Conservation (phyloP, 768 basidiomycete genomes). For the Paxillus ammoniavirescens region DNA sequence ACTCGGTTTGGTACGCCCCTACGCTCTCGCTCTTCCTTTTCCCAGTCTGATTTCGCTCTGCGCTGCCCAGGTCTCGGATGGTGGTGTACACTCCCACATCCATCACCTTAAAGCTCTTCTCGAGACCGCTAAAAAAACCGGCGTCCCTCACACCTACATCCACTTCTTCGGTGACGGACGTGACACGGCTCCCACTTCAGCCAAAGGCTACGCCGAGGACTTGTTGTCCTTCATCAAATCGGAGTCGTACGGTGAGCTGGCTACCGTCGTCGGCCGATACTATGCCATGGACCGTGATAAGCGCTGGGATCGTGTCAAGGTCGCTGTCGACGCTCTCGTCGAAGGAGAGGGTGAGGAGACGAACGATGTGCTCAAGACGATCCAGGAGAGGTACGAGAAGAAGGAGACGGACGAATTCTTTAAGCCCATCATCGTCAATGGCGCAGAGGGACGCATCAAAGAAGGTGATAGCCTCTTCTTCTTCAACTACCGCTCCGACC, state of each 20-base stretch:
- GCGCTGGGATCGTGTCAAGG: slow-evolving; percentile 92
- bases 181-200: slow-evolving; percentile 87
- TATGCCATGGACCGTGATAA: slow-evolving; percentile 98
- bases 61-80: slow-evolving; percentile 73
- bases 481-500: slow-evolving; percentile 97
- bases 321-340: slow-evolving; percentile 84
- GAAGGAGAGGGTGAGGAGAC: slow-evolving; percentile 63
- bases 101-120: slow-evolving; percentile 86
- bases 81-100: slow-evolving; percentile 97
- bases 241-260: slow-evolving; percentile 75
- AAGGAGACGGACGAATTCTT: slow-evolving; percentile 94
- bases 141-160: slow-evolving; percentile 82
- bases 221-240: slow-evolving; percentile 76
- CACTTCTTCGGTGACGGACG: slow-evolving; percentile 96
- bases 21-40: slow-evolving; percentile 1
- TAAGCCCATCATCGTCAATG: slow-evolving; percentile 89
- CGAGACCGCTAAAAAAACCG: slow-evolving; percentile 83
- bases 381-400: slow-evolving; percentile 75
- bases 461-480: slow-evolving; percentile 89
- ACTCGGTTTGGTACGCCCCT: slow-evolving; percentile 69
- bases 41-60: not conserved
- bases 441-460: slow-evolving; percentile 76
- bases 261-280: slow-evolving; percentile 87
- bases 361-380: slow-evolving; percentile 57
- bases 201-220: slow-evolving; percentile 73